Evolutionary conservation across 805 yeast species (phyloP), one percentile per base, ranked within the genome.

Genomic region (Wickerhamiella alocasiicola): DNA sequence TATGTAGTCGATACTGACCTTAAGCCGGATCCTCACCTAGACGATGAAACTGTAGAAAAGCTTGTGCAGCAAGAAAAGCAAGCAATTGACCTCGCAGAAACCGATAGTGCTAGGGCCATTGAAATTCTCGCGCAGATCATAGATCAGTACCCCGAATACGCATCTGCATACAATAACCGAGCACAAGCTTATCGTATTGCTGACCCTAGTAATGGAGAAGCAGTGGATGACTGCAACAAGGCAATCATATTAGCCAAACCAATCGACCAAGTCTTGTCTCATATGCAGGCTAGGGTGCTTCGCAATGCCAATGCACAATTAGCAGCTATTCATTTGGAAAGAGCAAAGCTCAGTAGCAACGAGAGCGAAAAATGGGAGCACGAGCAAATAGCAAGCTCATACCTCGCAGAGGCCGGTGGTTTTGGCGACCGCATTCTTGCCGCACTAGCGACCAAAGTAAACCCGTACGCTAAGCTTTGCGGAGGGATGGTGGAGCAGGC

Each of bases 381-480:
- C 31, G 54, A 55, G 32, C 51, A 51, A 37, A 42, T 39, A 36
- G 61, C 63, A 7, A 54, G 59, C 36, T 43, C 45, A 16, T 42
- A 49, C 44, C 43, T 59, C 36, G 46, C 39, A 15, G 39, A 46
- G 16, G 59, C 61, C 2, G 56, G 61, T 16, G 38, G 44, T 15
- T 54, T 51, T 23, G 63, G 63, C n/a, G 57, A 56, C 43, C 49
- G 49, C 33, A 32, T 54, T 4, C 54, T 59, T 1, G 43, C 43
- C 2, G 47, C 52, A 6, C 41, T 55, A 17, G 52, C 62, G 6
- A 47, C 46, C 15, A 42, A 43, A 26, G 44, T 54, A 24, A 59
- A 59, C 34, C 63, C 62, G 27, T 59, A 55, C 42, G 61, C 63
- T 7, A 52, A 56, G 42, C 44, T 59, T 24, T 59, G 63, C 34